Evolutionary conservation across 257 asterid genomes (phyloP).

Genomic region (Henckelia pumila): DNA sequence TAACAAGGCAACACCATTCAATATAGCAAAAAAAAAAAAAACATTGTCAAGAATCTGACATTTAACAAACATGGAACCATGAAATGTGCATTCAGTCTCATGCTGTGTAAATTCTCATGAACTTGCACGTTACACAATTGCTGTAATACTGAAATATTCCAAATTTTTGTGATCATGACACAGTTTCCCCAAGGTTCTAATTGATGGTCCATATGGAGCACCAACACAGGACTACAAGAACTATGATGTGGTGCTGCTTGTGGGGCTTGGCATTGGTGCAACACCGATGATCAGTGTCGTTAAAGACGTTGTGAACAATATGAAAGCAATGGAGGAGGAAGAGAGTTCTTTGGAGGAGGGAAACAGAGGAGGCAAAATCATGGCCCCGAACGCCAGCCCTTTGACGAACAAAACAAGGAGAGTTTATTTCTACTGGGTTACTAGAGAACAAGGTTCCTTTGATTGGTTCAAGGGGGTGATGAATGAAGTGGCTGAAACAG

Average conservation of each 20-base stretch:
- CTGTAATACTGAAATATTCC: not conserved
- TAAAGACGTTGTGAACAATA: constrained; percentile 67
- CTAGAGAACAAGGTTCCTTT: constrained; percentile 71
- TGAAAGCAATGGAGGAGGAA: constrained; percentile 33
- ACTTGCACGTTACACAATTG: not conserved
- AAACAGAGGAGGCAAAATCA: not conserved
- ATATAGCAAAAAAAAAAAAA: too few relatives aligned
- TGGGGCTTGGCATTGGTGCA: constrained; percentile 79
- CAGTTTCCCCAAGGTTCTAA: constrained; percentile 65
- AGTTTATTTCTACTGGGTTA: constrained; percentile 84
- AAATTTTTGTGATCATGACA: not conserved
- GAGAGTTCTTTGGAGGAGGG: constrained; percentile 33
- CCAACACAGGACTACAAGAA: constrained; percentile 74
- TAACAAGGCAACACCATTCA: not conserved
- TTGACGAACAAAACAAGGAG: constrained; percentile 30
- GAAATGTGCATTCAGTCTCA: not conserved
- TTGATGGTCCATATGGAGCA: constrained; percentile 80
- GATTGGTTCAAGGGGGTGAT: constrained; percentile 79
- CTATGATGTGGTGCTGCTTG: constrained; percentile 60
- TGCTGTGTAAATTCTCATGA: not conserved
- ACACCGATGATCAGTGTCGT: constrained; percentile 76
- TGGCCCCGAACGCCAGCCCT: not conserved
- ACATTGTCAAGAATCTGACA: not conserved
- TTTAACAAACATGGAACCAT: too few relatives aligned
- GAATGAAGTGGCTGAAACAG: constrained; percentile 67